phyloP scores from a whole-genome alignment of 2,329 filamentous ascomycete species.

The Xylaria digitata region DNA sequence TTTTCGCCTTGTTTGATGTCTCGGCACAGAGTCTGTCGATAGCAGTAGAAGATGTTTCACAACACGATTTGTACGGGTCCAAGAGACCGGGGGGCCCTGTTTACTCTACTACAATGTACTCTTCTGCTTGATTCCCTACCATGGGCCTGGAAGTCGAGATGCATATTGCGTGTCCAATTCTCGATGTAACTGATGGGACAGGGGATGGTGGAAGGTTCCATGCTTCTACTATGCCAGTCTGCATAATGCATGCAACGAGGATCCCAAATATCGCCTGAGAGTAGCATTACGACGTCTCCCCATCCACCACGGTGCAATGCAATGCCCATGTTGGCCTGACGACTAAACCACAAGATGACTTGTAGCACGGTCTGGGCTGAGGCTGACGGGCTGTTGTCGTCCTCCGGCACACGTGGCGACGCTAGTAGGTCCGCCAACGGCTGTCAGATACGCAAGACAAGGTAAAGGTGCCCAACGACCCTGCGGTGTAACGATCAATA shows the following conservation, averaged over 20 bases:
- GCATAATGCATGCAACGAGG: slow-evolving; percentile 29
- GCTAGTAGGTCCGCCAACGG: slow-evolving; percentile 41
- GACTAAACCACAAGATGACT: slow-evolving; percentile 3
- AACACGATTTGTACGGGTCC: slow-evolving; percentile 27
- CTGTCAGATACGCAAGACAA: slow-evolving; percentile 28
- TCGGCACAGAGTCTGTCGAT: slow-evolving; percentile 32
- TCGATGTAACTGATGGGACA: slow-evolving; percentile 26
- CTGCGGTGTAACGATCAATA: slow-evolving; percentile 44
- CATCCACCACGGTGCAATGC: slow-evolving; percentile 13
- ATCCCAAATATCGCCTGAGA: slow-evolving; percentile 20
- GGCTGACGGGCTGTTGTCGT: slow-evolving; percentile 31
- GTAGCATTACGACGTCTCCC: slow-evolving; percentile 14
- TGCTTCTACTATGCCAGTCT: slow-evolving; percentile 20
- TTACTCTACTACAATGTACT: slow-evolving; percentile 12
- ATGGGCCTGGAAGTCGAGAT: slow-evolving; percentile 14
- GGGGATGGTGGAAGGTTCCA: slow-evolving; percentile 26
- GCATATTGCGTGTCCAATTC: slow-evolving; percentile 19
- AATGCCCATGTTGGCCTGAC: slow-evolving; percentile 1
- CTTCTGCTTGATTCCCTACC: slow-evolving; percentile 7
- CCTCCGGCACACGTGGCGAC: slow-evolving; percentile 39
- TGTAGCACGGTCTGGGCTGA: slow-evolving; percentile 10
- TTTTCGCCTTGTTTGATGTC: slow-evolving; percentile 36
- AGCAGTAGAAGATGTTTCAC: slow-evolving; percentile 29
- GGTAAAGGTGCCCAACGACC: slow-evolving; percentile 44
- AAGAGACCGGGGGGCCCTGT: slow-evolving; percentile 15